phyloP scores from a whole-genome alignment of 257 asterid genomes.

The Fraxinus anomala region DNA sequence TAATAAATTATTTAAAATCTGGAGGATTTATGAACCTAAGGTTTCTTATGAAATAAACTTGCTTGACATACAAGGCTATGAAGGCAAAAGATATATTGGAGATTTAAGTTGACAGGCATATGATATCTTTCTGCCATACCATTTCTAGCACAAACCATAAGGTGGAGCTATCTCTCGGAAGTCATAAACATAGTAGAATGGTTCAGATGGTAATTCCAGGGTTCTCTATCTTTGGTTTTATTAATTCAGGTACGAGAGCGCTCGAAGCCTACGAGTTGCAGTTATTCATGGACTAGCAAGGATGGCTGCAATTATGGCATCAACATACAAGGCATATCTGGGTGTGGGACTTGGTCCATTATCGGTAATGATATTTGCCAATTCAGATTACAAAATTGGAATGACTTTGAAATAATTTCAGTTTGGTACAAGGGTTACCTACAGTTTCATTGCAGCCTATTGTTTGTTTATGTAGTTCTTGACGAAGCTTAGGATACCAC shows the following conservation, averaged over 20 bases:
- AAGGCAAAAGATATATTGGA: neutral
- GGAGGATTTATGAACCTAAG: neutral
- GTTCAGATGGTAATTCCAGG: neutral
- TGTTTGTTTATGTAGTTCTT: slow-evolving; percentile 60
- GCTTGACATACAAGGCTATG: neutral
- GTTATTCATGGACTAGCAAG: slow-evolving; percentile 94
- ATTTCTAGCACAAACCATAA: neutral
- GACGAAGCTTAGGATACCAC: slow-evolving; percentile 79
- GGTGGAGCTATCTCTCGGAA: neutral
- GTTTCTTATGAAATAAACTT: neutral
- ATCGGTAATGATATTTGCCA: slow-evolving; percentile 49
- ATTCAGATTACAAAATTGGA: neutral
- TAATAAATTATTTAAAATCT: neutral
- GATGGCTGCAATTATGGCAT: slow-evolving; percentile 98
- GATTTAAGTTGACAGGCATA: neutral
- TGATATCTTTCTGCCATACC: neutral
- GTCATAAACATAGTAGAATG: neutral
- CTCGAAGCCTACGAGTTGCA: slow-evolving; percentile 82
- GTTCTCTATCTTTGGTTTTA: slow-evolving; percentile 18
- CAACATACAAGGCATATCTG: slow-evolving; percentile 86
- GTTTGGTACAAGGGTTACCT: neutral
- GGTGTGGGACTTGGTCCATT: slow-evolving; percentile 96
- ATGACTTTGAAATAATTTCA: neutral
- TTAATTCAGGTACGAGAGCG: slow-evolving; percentile 68
- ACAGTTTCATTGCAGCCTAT: slow-evolving; percentile 5